phyloP scores from a whole-genome alignment of 345 rosid genomes.

The Trapa bicornis region DNA sequence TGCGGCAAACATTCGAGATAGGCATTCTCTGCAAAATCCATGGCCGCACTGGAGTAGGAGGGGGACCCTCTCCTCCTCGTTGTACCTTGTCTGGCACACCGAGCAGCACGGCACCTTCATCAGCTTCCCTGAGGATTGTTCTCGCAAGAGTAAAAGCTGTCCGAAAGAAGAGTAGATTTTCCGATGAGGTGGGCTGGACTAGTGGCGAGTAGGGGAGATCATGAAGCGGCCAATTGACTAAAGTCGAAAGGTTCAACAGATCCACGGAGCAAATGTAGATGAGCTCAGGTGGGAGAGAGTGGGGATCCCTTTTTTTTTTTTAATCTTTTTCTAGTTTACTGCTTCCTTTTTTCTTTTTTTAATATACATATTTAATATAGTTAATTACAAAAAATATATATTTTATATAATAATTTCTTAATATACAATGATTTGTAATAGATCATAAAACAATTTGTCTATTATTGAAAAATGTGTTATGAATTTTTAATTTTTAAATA shows the following conservation, averaged over 20 bases:
- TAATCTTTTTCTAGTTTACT: no score
- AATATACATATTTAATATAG: no score
- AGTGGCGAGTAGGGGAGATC: slow-evolving; percentile 4
- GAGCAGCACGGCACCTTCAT: slow-evolving; percentile 85
- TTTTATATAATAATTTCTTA: no score
- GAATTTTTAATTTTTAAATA: no score
- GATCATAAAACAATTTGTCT: no score
- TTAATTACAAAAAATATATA: no score
- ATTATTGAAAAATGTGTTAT: no score
- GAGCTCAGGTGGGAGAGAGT: slow-evolving; percentile 1
- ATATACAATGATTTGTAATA: no score
- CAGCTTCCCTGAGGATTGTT: background rate
- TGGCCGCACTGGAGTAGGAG: slow-evolving; percentile 89
- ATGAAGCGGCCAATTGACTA: background rate
- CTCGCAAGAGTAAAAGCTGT: background rate
- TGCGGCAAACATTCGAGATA: slow-evolving; percentile 75
- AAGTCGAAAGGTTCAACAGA: background rate
- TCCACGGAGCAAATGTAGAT: slow-evolving; percentile 2
- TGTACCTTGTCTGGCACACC: slow-evolving; percentile 84
- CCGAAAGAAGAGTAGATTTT: background rate
- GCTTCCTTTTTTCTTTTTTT: background rate
- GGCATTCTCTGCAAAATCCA: slow-evolving; percentile 85
- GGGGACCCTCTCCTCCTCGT: slow-evolving; percentile 86
- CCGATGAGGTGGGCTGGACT: background rate
- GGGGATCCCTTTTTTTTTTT: background rate